Base-by-base conservation (phyloP, 352 stramenopile species). In the Pythium brachiatum region DNA sequence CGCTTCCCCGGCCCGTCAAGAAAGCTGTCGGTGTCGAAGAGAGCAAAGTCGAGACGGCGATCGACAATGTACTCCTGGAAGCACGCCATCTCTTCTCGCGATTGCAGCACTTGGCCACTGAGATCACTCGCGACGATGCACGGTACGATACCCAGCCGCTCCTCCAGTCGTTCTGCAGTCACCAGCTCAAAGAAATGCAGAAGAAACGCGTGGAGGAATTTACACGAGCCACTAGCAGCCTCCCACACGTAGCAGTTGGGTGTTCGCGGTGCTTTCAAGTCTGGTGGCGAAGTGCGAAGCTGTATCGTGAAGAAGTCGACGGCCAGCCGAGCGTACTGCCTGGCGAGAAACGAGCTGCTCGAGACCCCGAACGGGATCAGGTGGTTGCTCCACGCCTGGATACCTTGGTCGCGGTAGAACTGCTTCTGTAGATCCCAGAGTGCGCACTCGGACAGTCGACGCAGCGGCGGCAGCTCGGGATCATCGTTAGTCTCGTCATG, bases 231-330 rank as follows among this genome's bases (percentile, higher is more conserved):
- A 47, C 85, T 92, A 3, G 83, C 85, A 38, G 83, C 83, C 54
- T 94, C 85, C 78, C 81, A 91, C n/a, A 94, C 82, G 56, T 82
- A 90, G 54, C 83, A 92, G 43, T 92, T 94, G 9, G 79, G 79
- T 1, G 18, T 26, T 16, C 48, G 36, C 2, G 20, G 23, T 6
- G 2, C 15, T 2, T 13, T 15, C 7, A 29, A 21, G 21, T 18
- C 15, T 34, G 29, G 21, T 3, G n/a, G 1, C 15, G 25, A 26
- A 9, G 15, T 3, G 1, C 9, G n/a, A 18, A 21, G 48, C 26
- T 16, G 26, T 21, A 27, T 6, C 20, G 13, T 21, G 6, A 64
- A 52, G 18, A 66, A 68, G 20, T 71, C 64, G 27, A 67, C 48
- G 1, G 64, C 64, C 21, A 71, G 57, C 0, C 76, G 66, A 7